Conservation (phyloP, 495 filamentous ascomycete species). For the Jackrogersella minutella region DNA sequence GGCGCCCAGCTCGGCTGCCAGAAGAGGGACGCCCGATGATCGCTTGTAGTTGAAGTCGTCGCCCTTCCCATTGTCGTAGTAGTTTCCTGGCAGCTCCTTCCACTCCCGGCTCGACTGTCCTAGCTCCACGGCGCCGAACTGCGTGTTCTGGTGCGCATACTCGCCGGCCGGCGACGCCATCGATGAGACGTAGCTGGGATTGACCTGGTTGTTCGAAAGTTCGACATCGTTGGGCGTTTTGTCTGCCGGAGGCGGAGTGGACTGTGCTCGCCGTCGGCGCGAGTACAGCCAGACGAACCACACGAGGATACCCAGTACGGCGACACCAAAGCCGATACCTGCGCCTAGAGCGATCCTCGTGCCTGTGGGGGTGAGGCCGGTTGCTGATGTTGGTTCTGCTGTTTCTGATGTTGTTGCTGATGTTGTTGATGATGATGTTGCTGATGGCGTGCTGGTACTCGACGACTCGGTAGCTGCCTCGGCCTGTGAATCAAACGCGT, state of each 20-base stretch:
- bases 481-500: slow-evolving; percentile 38
- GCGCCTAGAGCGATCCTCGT: slow-evolving; percentile 34
- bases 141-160: slow-evolving; percentile 40
- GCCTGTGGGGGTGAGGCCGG: slow-evolving; percentile 4
- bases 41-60: slow-evolving; percentile 7
- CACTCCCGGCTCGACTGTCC: slow-evolving; percentile 12
- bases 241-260: background rate
- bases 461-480: slow-evolving; percentile 49
- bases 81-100: slow-evolving; percentile 23
- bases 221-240: slow-evolving; percentile 22
- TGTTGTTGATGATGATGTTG: slow-evolving; percentile 1
- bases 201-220: slow-evolving; percentile 16
- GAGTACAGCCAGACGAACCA: slow-evolving; percentile 45
- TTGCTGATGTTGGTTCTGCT: background rate
- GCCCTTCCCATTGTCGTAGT: slow-evolving; percentile 6
- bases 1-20: slow-evolving; percentile 25
- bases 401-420: background rate
- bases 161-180: background rate
- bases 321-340: slow-evolving; percentile 31
- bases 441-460: too few species aligned
- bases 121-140: slow-evolving; percentile 30
- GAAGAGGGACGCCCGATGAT: slow-evolving; percentile 32
- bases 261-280: slow-evolving; percentile 19
- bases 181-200: background rate
- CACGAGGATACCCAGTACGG: slow-evolving; percentile 19